A percentile compares a stretch with the other conserved stretches of the same genome.
These are phyloP conservation scores for Sphaerostilbella broomeana DNA, from an alignment of 2,329 filamentous ascomycete species.

Conservation along the genomic window DNA sequence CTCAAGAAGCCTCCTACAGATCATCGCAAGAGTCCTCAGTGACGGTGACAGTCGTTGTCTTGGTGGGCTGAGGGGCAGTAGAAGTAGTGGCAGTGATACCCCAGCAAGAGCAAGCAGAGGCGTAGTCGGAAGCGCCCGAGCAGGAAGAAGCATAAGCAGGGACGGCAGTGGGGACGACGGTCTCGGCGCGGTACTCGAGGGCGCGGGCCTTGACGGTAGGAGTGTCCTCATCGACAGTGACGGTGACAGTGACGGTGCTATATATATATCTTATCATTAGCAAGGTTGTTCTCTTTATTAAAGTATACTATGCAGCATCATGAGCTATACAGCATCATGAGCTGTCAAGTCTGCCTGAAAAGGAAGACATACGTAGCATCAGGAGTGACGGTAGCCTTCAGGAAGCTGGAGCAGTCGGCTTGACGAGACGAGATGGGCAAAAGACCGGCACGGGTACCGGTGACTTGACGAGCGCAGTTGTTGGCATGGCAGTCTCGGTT, in stretches of 20 bases:
- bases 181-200: conserved; percentile 25
- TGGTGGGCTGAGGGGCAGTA: conserved; percentile 33
- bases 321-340: too few relatives aligned
- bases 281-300: too few relatives aligned
- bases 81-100: conserved; percentile 34
- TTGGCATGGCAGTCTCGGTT: conserved; percentile 34
- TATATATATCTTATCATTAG: not conserved
- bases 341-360: too few relatives aligned
- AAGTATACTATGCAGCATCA: too few relatives aligned
- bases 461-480: conserved; percentile 43
- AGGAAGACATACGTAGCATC: conserved; percentile 29
- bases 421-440: conserved; percentile 28
- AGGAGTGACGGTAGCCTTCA: conserved; percentile 34
- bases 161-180: conserved; percentile 26
- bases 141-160: conserved; percentile 37
- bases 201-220: conserved; percentile 23
- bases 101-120: conserved; percentile 40
- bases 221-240: conserved; percentile 29
- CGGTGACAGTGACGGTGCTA: conserved; percentile 33
- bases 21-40: conserved; percentile 37
- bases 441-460: conserved; percentile 35
- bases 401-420: conserved; percentile 36
- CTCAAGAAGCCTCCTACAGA: conserved; percentile 17
- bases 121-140: conserved; percentile 28
- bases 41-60: conserved; percentile 35